These are phyloP conservation scores for Leptographium procerum DNA, from an alignment of 2,329 filamentous ascomycete species.

Conservation along the genomic window DNA sequence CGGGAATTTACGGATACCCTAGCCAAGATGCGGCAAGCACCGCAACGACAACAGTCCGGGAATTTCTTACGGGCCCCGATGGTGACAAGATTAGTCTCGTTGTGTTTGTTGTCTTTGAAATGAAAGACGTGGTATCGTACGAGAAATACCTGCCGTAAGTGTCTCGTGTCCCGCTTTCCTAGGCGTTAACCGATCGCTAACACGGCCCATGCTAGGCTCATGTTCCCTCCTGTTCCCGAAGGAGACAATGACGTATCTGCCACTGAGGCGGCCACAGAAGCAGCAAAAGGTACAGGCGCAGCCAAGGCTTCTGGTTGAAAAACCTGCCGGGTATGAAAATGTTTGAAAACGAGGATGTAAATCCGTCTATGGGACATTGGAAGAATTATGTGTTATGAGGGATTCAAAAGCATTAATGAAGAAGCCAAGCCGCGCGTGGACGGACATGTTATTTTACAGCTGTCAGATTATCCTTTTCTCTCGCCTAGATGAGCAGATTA, in stretches of 20 bases:
- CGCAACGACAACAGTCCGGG: slow-evolving; percentile 49
- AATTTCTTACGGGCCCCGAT: slow-evolving; percentile 38
- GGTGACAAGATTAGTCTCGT: slow-evolving; percentile 53
- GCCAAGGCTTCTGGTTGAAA: no score
- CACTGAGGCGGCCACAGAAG: background rate
- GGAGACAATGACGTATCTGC: background rate
- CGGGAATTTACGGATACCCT: slow-evolving; percentile 83
- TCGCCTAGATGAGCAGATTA: no score
- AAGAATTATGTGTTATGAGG: no score
- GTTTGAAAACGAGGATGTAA: no score
- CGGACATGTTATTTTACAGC: no score
- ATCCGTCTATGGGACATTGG: no score
- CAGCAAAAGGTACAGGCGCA: no score
- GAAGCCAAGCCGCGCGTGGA: no score
- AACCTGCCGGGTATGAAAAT: no score
- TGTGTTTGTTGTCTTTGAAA: slow-evolving; percentile 74
- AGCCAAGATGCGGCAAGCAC: slow-evolving; percentile 58
- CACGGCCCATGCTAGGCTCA: slow-evolving; percentile 11
- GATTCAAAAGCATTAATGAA: no score
- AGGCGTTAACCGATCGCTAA: background rate
- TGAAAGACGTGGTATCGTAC: slow-evolving; percentile 69
- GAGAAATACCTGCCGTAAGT: slow-evolving; percentile 61
- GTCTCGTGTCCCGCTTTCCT: no score
- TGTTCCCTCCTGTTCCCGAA: slow-evolving; percentile 19
- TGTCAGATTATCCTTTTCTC: no score